Evolutionary conservation across 441 rosid species (phyloP).

Genomic region (Viola pubescens): DNA sequence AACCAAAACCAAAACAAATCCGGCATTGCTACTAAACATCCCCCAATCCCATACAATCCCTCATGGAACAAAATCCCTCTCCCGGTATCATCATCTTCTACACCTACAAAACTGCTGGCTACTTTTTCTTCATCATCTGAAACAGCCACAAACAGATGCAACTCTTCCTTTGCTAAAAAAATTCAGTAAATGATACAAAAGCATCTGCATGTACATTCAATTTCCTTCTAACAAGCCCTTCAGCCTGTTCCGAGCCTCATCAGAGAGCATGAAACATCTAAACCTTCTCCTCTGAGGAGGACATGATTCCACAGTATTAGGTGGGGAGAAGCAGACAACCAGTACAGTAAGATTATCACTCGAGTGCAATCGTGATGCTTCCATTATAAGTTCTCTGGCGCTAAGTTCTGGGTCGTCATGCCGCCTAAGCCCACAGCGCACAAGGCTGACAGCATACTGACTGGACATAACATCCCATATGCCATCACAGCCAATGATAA

Average conservation of each 20-base stretch:
- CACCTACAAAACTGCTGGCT: constrained; percentile 53
- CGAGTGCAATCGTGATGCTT: constrained; percentile 52
- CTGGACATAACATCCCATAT: constrained; percentile 74
- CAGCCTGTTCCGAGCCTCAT: constrained; percentile 56
- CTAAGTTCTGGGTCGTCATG: constrained; percentile 61
- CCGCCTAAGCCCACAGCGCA: constrained; percentile 50
- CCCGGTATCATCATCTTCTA: constrained; percentile 19
- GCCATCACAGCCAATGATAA: constrained; percentile 77
- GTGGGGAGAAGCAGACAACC: constrained; percentile 47
- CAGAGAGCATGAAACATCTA: constrained; percentile 43
- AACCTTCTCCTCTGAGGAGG: constrained; percentile 45
- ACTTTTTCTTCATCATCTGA: constrained; percentile 36
- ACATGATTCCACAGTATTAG: constrained; percentile 24
- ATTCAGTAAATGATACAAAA: constrained; percentile 12
- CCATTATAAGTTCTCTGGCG: constrained; percentile 61
- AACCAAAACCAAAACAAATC: not conserved
- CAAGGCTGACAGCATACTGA: constrained; percentile 62
- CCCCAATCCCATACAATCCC: not conserved
- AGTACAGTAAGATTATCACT: constrained; percentile 59
- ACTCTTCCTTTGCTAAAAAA: constrained; percentile 1
- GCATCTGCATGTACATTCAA: constrained; percentile 28
- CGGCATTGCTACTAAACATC: not conserved
- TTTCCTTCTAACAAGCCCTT: constrained; percentile 59
- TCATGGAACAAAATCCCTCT: not conserved
- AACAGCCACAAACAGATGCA: constrained; percentile 34